Conservation (phyloP, 768 basidiomycete genomes). For the Obba rivulosa region DNA sequence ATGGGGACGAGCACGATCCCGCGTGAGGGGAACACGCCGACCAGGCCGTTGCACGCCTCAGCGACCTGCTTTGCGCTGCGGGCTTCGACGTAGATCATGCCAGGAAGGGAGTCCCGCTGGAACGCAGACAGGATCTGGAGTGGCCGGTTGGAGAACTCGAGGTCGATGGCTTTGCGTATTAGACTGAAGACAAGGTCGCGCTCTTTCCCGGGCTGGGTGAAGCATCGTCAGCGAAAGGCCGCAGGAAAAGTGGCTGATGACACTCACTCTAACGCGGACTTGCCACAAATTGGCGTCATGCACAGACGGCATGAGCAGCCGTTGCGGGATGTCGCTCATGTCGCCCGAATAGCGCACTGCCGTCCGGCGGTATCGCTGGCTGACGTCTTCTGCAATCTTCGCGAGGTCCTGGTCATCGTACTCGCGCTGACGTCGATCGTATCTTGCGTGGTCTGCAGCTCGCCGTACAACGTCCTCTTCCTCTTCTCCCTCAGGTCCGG, state of each 20-base stretch:
- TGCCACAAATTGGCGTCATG: conserved; percentile 97
- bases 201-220: conserved; percentile 77
- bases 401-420: conserved; percentile 76
- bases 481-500: conserved; percentile 58
- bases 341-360: conserved; percentile 82
- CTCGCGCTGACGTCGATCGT: conserved; percentile 67
- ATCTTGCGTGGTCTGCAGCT: conserved; percentile 58
- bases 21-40: conserved; percentile 84
- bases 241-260: neutral
- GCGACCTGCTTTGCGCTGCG: conserved; percentile 81
- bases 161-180: conserved; percentile 87
- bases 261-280: conserved; percentile 80
- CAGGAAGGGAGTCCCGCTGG: conserved; percentile 90
- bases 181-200: conserved; percentile 91
- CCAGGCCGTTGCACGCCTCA: conserved; percentile 82
- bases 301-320: conserved; percentile 92
- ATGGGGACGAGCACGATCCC: conserved; percentile 87
- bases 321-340: conserved; percentile 89
- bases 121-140: conserved; percentile 91
- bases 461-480: conserved; percentile 50
- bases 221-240: conserved; percentile 1
- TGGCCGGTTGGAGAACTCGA: conserved; percentile 72
- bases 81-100: conserved; percentile 97
- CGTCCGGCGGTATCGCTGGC: conserved; percentile 68
- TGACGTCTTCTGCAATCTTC: conserved; percentile 77